Evolutionary conservation across 345 rosid species (phyloP).

Genomic region (Moricandia moricandioides): DNA sequence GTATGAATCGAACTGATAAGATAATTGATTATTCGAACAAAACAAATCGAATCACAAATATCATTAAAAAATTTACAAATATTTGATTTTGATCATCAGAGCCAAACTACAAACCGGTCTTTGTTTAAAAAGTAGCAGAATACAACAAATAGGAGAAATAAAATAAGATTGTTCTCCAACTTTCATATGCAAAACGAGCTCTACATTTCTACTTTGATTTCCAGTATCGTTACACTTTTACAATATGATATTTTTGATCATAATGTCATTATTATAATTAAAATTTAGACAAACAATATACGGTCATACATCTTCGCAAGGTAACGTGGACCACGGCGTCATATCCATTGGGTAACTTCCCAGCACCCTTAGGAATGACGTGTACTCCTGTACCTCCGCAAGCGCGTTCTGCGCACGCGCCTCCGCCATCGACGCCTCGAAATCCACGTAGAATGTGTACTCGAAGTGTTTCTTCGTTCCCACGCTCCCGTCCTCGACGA

Average conservation of each 20-base stretch:
- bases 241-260: not conserved
- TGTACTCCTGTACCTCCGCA: slow-evolving; percentile 96
- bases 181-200: slow-evolving; percentile 29
- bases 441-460: slow-evolving; percentile 86
- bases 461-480: slow-evolving; percentile 92
- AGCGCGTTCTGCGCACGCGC: slow-evolving; percentile 92
- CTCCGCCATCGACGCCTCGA: slow-evolving; percentile 97
- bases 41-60: no score
- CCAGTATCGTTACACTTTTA: slow-evolving; percentile 11
- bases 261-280: not conserved
- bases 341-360: slow-evolving; percentile 99
- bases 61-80: no score
- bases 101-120: slow-evolving; percentile 10
- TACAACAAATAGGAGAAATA: slow-evolving; percentile 25
- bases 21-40: no score
- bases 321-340: slow-evolving; percentile 84
- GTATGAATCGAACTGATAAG: no score
- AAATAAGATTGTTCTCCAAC: slow-evolving; percentile 16
- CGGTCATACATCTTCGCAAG: slow-evolving; percentile 31
- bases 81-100: not conserved
- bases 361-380: slow-evolving; percentile 90
- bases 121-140: slow-evolving; percentile 1
- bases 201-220: slow-evolving; percentile 6
- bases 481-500: slow-evolving; percentile 68
- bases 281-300: not conserved